Evolutionary conservation across 2,329 filamentous ascomycete species (phyloP).

Genomic region (Pseudopithomyces chartarum): DNA sequence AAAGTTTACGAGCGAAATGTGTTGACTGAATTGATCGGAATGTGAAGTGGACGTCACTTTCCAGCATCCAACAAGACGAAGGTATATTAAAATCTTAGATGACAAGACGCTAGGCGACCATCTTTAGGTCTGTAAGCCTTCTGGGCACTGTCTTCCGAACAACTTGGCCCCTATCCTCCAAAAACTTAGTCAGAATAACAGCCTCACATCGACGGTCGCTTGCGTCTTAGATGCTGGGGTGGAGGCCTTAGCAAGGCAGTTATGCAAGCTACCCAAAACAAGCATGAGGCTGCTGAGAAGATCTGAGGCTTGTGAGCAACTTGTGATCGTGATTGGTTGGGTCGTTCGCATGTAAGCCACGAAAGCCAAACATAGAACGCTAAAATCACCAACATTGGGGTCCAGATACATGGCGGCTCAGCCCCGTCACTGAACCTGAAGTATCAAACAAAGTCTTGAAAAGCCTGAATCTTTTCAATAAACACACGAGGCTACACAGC

Average conservation of each 20-base stretch:
- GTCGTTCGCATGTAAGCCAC: neutral
- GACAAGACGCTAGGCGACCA: neutral
- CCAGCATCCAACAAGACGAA: neutral
- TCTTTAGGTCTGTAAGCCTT: neutral
- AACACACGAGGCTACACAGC: no score
- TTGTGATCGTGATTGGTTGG: neutral
- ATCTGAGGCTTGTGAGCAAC: neutral
- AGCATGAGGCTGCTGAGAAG: neutral
- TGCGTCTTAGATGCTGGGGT: neutral
- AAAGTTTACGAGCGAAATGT: neutral
- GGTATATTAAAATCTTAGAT: neutral
- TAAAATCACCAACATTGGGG: no score
- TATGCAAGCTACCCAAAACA: neutral
- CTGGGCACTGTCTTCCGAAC: neutral
- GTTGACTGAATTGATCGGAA: neutral
- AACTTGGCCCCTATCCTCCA: neutral
- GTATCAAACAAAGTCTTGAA: no score
- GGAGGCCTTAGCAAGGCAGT: neutral
- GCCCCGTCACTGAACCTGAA: no score
- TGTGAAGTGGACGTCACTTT: neutral
- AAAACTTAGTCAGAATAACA: neutral
- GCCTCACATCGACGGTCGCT: neutral
- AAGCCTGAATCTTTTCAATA: no score
- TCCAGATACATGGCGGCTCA: no score
- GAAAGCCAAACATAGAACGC: no score